Conservation (phyloP, 2,329 filamentous ascomycete species). For the Lecanicillium sp. region DNA sequence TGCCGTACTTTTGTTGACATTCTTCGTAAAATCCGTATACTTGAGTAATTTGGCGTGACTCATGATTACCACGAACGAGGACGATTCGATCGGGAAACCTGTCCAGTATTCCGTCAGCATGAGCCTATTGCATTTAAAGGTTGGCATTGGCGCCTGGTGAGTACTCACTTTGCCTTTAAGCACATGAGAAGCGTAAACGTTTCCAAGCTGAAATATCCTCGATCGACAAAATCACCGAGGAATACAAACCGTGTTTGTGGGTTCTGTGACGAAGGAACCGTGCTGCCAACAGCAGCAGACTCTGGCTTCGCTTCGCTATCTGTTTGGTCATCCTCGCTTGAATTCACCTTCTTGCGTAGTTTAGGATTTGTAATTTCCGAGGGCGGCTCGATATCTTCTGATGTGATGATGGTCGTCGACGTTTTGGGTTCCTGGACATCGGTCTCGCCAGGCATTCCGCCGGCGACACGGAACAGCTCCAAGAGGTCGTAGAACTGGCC, state of each 20-base stretch:
- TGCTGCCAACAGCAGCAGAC: constrained; percentile 20
- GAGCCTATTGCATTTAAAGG: neutral
- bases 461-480: constrained; percentile 92
- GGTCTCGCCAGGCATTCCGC: constrained; percentile 87
- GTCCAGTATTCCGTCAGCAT: constrained; percentile 1
- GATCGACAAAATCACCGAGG: constrained; percentile 89
- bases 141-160: constrained; percentile 13
- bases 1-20: constrained; percentile 96
- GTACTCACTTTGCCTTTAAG: constrained; percentile 61
- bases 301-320: constrained; percentile 30
- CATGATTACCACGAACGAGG: constrained; percentile 94
- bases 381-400: constrained; percentile 88
- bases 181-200: constrained; percentile 97
- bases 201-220: constrained; percentile 94
- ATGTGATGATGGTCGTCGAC: constrained; percentile 67
- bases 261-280: constrained; percentile 32
- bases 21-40: constrained; percentile 99
- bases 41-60: constrained; percentile 94
- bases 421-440: constrained; percentile 61
- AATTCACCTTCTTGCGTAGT: constrained; percentile 72
- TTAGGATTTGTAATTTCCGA: constrained; percentile 83
- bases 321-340: constrained; percentile 29
- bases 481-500: constrained; percentile 98
- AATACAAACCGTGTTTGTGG: constrained; percentile 52
- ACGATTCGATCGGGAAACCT: constrained; percentile 94